phyloP scores from a whole-genome alignment of 75 land plant genomes.

The Selaginella tamariscina region DNA sequence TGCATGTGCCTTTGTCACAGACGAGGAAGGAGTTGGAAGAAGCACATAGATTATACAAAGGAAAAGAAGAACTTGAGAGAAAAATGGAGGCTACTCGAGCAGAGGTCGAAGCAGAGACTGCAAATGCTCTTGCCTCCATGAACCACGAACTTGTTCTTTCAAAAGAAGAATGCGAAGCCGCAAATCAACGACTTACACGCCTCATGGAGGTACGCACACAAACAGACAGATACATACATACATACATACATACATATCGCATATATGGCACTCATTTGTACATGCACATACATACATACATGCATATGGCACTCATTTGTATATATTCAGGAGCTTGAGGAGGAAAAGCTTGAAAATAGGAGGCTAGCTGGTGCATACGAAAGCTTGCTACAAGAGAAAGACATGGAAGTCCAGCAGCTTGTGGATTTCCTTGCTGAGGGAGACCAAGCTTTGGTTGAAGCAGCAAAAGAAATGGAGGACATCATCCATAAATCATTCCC shows the following conservation, averaged over 20 bases:
- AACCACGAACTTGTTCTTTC: slow-evolving; percentile 56
- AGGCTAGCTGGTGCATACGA: slow-evolving; percentile 25
- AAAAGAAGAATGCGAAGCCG: slow-evolving; percentile 41
- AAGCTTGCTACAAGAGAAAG: slow-evolving; percentile 29
- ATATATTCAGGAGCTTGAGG: slow-evolving; percentile 29
- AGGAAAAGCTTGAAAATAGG: slow-evolving; percentile 31
- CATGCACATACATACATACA: slow-evolving; percentile 29
- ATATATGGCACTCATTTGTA: too few species aligned
- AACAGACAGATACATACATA: too few species aligned
- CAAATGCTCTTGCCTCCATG: slow-evolving; percentile 61
- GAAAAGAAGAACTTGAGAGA: slow-evolving; percentile 38
- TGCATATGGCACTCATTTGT: slow-evolving; percentile 19
- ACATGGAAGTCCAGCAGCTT: slow-evolving; percentile 27
- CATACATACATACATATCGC: too few species aligned
- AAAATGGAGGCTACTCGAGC: slow-evolving; percentile 57
- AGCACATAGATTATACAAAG: slow-evolving; percentile 40
- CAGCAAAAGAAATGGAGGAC: slow-evolving; percentile 41
- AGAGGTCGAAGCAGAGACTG: slow-evolving; percentile 83
- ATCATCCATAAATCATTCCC: slow-evolving; percentile 40
- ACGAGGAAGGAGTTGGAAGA: slow-evolving; percentile 55
- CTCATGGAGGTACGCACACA: too few species aligned
- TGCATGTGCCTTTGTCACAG: slow-evolving; percentile 42
- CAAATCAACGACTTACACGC: slow-evolving; percentile 3
- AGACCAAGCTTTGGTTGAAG: slow-evolving; percentile 45
- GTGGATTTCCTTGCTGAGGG: slow-evolving; percentile 48